Conservation (phyloP, 2,329 filamentous ascomycete species). For the Fusarium camptoceras region DNA sequence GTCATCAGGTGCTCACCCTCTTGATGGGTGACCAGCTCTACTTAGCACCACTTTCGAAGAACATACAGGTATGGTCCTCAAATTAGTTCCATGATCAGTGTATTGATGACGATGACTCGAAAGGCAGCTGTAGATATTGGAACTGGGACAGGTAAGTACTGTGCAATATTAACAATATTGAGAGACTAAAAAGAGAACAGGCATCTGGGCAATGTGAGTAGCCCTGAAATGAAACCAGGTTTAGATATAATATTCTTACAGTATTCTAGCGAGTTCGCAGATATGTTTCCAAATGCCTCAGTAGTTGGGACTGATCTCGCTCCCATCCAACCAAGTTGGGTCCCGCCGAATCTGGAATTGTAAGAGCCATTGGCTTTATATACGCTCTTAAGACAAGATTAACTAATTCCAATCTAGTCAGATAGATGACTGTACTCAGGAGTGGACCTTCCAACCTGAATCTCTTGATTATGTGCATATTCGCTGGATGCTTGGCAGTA, state of each 20-base stretch:
- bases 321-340: conserved; percentile 12
- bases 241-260: neutral
- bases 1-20: neutral
- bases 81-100: fast-evolving
- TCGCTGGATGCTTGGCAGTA: conserved; percentile 10
- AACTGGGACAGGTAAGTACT: conserved; percentile 11
- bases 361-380: neutral
- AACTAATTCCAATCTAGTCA: neutral
- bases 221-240: fast-evolving
- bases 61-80: neutral
- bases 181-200: neutral
- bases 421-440: conserved; percentile 11
- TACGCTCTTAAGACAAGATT: fast-evolving
- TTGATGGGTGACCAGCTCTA: neutral
- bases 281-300: neutral
- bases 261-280: neutral
- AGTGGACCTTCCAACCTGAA: neutral
- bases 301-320: conserved; percentile 7
- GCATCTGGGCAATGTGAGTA: conserved; percentile 17
- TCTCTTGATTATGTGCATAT: conserved; percentile 10
- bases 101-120: fast-evolving
- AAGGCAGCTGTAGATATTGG: conserved; percentile 6
- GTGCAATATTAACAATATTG: fast-evolving
- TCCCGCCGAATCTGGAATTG: conserved; percentile 9
- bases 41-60: neutral